Percentiles rank a stretch among this genome's conserved stretches.
These are phyloP conservation scores for Achaetomium macrosporum DNA, from an alignment of 2,329 filamentous ascomycete species.

Conservation along the genomic window DNA sequence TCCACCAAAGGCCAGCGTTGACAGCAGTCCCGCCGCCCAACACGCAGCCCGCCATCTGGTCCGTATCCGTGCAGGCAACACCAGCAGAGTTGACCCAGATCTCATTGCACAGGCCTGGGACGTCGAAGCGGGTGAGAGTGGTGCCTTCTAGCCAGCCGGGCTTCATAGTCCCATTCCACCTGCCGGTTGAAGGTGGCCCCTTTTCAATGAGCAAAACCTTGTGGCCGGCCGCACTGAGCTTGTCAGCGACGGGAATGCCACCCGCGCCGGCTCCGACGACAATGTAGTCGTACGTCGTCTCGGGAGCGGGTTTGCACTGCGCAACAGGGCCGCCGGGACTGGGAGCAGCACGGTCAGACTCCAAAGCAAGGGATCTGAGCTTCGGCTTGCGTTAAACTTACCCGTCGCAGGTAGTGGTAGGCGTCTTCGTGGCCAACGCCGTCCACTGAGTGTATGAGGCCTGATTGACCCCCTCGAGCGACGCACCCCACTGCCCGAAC, in stretches of 20 bases:
- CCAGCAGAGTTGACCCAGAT: conserved; percentile 60
- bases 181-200: conserved; percentile 56
- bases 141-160: conserved; percentile 57
- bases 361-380: no score
- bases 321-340: conserved; percentile 6
- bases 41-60: conserved; percentile 67
- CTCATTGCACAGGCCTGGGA: conserved; percentile 65
- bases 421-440: conserved; percentile 37
- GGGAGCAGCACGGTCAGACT: neutral
- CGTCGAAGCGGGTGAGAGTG: conserved; percentile 63
- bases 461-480: conserved; percentile 34
- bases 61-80: conserved; percentile 63
- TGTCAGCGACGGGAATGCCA: conserved; percentile 55
- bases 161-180: conserved; percentile 57
- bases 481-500: conserved; percentile 48
- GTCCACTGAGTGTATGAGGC: conserved; percentile 40
- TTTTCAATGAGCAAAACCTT: conserved; percentile 60
- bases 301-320: conserved; percentile 19
- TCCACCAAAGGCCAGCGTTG: conserved; percentile 65
- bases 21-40: conserved; percentile 62
- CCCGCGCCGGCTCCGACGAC: conserved; percentile 58
- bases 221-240: conserved; percentile 58
- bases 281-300: conserved; percentile 53
- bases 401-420: conserved; percentile 20
- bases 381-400: no score